Evolutionary conservation across 2,329 filamentous ascomycete genomes (phyloP), one percentile per base, ranked within the genome.

Genomic region (Epichloe sylvatica): DNA sequence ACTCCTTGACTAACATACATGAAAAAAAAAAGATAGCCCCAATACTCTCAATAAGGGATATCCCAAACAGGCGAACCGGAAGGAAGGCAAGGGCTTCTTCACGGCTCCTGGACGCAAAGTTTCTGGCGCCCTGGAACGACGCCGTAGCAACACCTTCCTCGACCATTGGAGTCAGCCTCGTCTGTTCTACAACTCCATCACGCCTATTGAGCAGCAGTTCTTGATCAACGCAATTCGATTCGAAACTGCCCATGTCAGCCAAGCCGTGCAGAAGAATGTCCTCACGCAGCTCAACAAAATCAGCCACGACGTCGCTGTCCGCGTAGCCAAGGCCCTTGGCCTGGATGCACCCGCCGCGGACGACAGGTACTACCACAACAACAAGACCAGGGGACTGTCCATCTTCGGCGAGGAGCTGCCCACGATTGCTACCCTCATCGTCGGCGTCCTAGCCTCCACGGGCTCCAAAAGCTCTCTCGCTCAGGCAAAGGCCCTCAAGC

Each of bases 121-220:
- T 11, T 67, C 62, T 1, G 81, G 81, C 25, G 64, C 64, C 9
- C 72, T 86, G 3, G 63, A 75, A 2, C 78, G 83, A 45, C 68
- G 69, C 13, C 69, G 77, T 17, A 78, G 80, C n/a, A 67, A 72
- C 0, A 82, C 79, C 1, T 86, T 87, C 61, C 64, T 73, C n/a
- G 82, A 87, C 59, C 79, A 80, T 61, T 87, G 82, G 81, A 78
- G 77, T 3, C 84, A 88, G 61, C 77, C 82, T 0, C 76, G 83
- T 1, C 71, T 87, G 12, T 86, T 87, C 67, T 86, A 77, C 73
- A 87, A 87, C 72, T 86, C 81, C 0, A 69, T 88, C 46, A 69
- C 74, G 2, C 70, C 74, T 2, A 71, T 72, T 0, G 83, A 87
- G 65, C 77, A 85, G 62, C 83, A 87, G 59, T 81, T 85, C 59